phyloP scores from a whole-genome alignment of 306 rosid genomes.

The Lathyrus aphaca region DNA sequence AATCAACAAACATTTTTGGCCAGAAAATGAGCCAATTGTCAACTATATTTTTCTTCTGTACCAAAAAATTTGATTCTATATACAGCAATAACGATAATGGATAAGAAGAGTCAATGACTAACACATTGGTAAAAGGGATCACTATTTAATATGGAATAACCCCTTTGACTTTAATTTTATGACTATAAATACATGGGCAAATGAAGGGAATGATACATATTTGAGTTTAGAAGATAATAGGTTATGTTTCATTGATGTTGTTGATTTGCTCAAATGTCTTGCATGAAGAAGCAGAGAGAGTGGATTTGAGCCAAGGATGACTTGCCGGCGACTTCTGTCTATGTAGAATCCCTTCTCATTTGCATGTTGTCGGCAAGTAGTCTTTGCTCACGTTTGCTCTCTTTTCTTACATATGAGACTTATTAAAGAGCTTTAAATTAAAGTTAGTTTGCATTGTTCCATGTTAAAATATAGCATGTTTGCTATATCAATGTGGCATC shows the following conservation, averaged over 20 bases:
- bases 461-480: no score
- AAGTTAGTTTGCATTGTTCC: no score
- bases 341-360: background rate
- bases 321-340: no score
- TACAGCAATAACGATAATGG: background rate
- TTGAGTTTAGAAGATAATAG: background rate
- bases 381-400: no score
- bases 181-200: no score
- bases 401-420: background rate
- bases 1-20: background rate
- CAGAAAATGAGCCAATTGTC: background rate
- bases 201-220: no score
- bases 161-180: background rate
- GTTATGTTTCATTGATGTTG: no score
- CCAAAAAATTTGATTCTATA: background rate
- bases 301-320: constrained; percentile 47
- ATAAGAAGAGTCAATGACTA: background rate
- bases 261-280: no score
- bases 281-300: constrained; percentile 32
- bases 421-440: no score
- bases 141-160: background rate
- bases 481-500: no score
- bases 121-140: background rate
- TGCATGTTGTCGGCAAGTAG: constrained; percentile 4
- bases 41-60: background rate